Conservation (phyloP, 2,329 filamentous ascomycete species). For the Cucurbitaria berberidis region DNA sequence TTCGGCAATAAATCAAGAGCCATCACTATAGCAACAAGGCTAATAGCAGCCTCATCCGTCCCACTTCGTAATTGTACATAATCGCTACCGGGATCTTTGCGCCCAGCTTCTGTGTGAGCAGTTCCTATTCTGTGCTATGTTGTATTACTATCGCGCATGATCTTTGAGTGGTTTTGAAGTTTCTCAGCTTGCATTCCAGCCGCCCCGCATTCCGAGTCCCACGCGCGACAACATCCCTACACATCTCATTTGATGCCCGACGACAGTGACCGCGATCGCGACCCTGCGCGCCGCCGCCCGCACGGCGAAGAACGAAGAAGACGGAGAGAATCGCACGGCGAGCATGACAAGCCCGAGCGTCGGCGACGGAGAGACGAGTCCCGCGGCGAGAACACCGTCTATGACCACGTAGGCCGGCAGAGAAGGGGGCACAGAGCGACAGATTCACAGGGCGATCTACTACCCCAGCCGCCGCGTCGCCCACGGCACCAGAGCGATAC, state of each 20-base stretch:
- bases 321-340: conserved; percentile 36
- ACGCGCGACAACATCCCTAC: conserved; percentile 3
- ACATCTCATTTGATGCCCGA: conserved; percentile 13
- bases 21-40: conserved; percentile 39
- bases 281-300: conserved; percentile 28
- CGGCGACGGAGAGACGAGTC: conserved; percentile 27
- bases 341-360: conserved; percentile 28
- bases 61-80: conserved; percentile 33
- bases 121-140: conserved; percentile 1
- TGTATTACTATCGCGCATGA: conserved; percentile 8
- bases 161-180: conserved; percentile 3
- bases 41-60: conserved; percentile 22
- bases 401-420: conserved; percentile 37
- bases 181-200: conserved; percentile 11
- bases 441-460: conserved; percentile 47
- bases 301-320: conserved; percentile 38
- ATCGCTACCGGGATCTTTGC: conserved; percentile 22
- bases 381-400: conserved; percentile 22
- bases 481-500: conserved; percentile 39
- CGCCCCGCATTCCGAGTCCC: conserved; percentile 22
- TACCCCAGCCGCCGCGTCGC: conserved; percentile 32
- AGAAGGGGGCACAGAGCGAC: conserved; percentile 48
- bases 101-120: neutral
- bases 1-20: conserved; percentile 33
- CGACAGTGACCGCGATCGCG: conserved; percentile 27